Evolutionary conservation across 202 grass and related monocot species (phyloP).

Genomic region (Zoysia matrella): DNA sequence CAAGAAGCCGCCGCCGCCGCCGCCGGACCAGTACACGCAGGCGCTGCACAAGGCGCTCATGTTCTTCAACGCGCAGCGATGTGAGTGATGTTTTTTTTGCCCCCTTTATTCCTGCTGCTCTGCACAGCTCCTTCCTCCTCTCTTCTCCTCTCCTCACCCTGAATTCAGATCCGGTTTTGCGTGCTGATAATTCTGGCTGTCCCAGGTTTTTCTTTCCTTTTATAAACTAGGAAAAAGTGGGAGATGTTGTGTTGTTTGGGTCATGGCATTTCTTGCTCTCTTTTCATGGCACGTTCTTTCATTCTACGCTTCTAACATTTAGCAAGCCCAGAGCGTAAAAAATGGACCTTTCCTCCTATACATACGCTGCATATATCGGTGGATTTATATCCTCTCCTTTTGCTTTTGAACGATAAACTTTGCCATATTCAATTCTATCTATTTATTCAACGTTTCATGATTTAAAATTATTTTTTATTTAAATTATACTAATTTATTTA

Average conservation of each 20-base stretch:
- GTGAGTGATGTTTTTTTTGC: constrained; percentile 31
- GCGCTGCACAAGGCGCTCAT: constrained; percentile 37
- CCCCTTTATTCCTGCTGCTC: neutral
- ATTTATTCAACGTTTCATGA: too few species aligned
- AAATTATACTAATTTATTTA: too few species aligned
- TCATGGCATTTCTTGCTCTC: constrained; percentile 16
- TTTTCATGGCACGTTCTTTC: constrained; percentile 8
- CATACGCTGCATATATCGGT: constrained; percentile 1
- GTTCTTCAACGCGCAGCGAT: constrained; percentile 98
- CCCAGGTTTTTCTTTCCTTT: neutral
- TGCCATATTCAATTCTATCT: too few species aligned
- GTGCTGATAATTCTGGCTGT: constrained; percentile 22
- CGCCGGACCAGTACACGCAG: constrained; percentile 75
- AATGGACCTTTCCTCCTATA: constrained; percentile 32
- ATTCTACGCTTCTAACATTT: constrained; percentile 44
- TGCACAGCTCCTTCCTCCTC: too few species aligned
- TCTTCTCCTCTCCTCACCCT: neutral
- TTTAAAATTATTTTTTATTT: too few species aligned
- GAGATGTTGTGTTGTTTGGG: neutral
- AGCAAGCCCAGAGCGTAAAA: constrained; percentile 17
- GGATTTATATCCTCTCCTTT: too few species aligned
- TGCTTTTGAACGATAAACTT: too few species aligned
- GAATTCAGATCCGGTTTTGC: constrained; percentile 48
- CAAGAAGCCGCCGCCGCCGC: constrained; percentile 68
- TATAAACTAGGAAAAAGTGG: neutral